These are phyloP conservation scores for Nemophila menziesii DNA, from an alignment of 257 asterid species.

Conservation along the genomic window DNA sequence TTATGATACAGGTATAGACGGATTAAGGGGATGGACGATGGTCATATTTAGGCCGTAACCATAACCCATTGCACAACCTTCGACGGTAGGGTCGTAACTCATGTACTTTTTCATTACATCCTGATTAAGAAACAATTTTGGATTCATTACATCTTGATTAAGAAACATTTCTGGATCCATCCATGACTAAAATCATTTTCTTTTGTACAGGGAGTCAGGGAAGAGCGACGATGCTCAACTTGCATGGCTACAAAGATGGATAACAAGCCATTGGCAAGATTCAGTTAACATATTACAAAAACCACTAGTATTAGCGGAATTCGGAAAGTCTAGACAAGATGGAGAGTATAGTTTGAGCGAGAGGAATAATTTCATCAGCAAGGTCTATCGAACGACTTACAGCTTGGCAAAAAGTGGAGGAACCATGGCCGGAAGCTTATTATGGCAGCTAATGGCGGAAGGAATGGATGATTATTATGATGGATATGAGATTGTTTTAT, in stretches of 20 bases:
- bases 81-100: no score
- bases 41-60: no score
- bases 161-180: no score
- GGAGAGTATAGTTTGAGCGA: slow-evolving; percentile 23
- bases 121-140: no score
- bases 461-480: slow-evolving; percentile 55
- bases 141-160: no score
- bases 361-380: slow-evolving; percentile 42
- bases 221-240: slow-evolving; percentile 38
- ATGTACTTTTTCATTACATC: no score
- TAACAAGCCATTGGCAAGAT: slow-evolving; percentile 51
- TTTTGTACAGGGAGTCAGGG: slow-evolving; percentile 50
- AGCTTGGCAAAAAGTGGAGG: slow-evolving; percentile 48
- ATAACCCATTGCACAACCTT: no score
- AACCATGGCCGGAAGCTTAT: slow-evolving; percentile 60
- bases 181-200: no score
- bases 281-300: slow-evolving; percentile 44
- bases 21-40: no score
- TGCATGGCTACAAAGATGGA: slow-evolving; percentile 63
- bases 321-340: slow-evolving; percentile 57
- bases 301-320: slow-evolving; percentile 54
- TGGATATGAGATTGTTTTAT: slow-evolving; percentile 45
- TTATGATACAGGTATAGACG: no score
- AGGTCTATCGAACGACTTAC: slow-evolving; percentile 34
- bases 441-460: slow-evolving; percentile 64